Evolutionary conservation across 2,329 filamentous ascomycete genomes (phyloP).

Genomic region (Neofusicoccum umdonicola): DNA sequence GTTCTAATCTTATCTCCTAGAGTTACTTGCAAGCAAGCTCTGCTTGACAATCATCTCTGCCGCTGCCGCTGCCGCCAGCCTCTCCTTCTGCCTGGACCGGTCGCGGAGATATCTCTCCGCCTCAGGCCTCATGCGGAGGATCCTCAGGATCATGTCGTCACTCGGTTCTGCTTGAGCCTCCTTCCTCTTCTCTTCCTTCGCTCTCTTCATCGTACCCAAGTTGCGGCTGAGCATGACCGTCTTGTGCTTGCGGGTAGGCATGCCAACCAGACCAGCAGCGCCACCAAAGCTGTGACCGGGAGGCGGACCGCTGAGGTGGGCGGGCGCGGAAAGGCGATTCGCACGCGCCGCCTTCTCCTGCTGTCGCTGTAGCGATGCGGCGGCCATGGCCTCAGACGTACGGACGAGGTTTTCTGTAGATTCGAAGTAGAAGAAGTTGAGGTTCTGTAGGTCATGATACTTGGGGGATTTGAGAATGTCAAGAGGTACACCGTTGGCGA

Average conservation of each 20-base stretch:
- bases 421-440: slow-evolving; percentile 99
- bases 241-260: slow-evolving; percentile 51
- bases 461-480: slow-evolving; percentile 95
- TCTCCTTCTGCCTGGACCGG: slow-evolving; percentile 87
- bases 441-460: slow-evolving; percentile 92
- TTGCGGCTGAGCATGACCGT: slow-evolving; percentile 90
- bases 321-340: slow-evolving; percentile 69
- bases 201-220: slow-evolving; percentile 91
- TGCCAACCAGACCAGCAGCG: slow-evolving; percentile 60
- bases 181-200: slow-evolving; percentile 92
- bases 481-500: slow-evolving; percentile 81
- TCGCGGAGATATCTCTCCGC: slow-evolving; percentile 85
- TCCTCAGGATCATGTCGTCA: slow-evolving; percentile 96
- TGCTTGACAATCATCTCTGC: slow-evolving; percentile 94
- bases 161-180: slow-evolving; percentile 95
- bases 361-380: slow-evolving; percentile 76
- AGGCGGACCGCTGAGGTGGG: slow-evolving; percentile 42
- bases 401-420: slow-evolving; percentile 86
- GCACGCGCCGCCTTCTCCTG: slow-evolving; percentile 55
- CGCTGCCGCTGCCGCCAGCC: slow-evolving; percentile 82
- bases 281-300: slow-evolving; percentile 50
- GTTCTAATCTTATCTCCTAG: neutral
- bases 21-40: slow-evolving; percentile 56
- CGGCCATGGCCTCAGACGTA: slow-evolving; percentile 94
- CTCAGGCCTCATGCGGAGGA: slow-evolving; percentile 91